These are phyloP conservation scores for Yarrowia sp. DNA, from an alignment of 805 yeast species.

Conservation along the genomic window DNA sequence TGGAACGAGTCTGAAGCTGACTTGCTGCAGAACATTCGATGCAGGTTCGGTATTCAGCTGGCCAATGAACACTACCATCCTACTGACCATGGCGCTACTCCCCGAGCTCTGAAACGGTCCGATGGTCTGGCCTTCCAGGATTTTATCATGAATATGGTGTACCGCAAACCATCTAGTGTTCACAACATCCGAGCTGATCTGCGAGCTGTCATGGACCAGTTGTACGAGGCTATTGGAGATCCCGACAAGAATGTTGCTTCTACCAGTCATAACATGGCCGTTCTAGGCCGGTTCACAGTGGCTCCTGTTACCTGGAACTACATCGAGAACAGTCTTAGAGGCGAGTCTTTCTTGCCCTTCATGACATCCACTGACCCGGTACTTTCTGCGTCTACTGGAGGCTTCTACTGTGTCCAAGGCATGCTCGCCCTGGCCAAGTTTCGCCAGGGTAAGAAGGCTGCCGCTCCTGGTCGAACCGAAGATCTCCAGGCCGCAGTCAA, in stretches of 20 bases:
- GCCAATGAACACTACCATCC: slow-evolving; percentile 60
- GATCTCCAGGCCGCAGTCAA: slow-evolving; percentile 73
- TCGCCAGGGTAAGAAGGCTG: slow-evolving; percentile 65
- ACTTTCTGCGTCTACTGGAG: slow-evolving; percentile 45
- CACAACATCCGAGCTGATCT: slow-evolving; percentile 61
- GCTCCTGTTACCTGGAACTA: slow-evolving; percentile 29
- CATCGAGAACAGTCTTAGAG: slow-evolving; percentile 31
- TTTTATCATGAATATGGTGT: slow-evolving; percentile 54
- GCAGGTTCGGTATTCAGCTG: slow-evolving; percentile 69
- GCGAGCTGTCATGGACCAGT: slow-evolving; percentile 65
- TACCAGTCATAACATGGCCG: slow-evolving; percentile 41
- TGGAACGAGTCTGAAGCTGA: slow-evolving; percentile 59
- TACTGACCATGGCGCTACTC: slow-evolving; percentile 57
- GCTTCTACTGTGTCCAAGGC: slow-evolving; percentile 69
- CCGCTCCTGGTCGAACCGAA: slow-evolving; percentile 69
- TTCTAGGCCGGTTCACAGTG: slow-evolving; percentile 47
- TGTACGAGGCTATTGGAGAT: slow-evolving; percentile 68
- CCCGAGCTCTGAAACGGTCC: slow-evolving; percentile 41
- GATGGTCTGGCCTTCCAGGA: slow-evolving; percentile 44
- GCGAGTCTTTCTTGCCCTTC: slow-evolving; percentile 28
- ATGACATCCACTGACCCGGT: slow-evolving; percentile 33
- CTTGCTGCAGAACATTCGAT: slow-evolving; percentile 70
- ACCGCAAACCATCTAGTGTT: slow-evolving; percentile 56
- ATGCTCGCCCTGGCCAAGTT: slow-evolving; percentile 64
- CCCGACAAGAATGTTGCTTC: slow-evolving; percentile 40